Base-by-base conservation (phyloP, 2,329 filamentous ascomycete species). In the Malbranchea cinnamomea region DNA sequence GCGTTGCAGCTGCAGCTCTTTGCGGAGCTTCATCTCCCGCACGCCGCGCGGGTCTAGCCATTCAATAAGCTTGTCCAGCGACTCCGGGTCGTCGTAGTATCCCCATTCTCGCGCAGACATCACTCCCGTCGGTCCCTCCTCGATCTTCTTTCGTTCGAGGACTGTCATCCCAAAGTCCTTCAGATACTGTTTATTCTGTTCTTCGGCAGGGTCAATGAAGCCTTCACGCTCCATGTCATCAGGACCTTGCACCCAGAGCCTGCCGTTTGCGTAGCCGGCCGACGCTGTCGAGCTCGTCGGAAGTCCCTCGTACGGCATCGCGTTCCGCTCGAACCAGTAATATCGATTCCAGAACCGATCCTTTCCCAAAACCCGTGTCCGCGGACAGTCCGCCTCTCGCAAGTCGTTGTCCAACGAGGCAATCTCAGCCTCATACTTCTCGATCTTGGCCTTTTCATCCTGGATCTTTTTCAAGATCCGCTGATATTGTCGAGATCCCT, bases 291-390 rank as follows among this genome's bases (percentile, higher is more conserved):
- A 94, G 53, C 83, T 92, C 40, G 70, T 72, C 0, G 85, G 85
- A 32, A 94, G 65, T 4, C 89, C 89, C 18, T 69, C 83, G 46
- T 87, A 93, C 0, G 89, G 89, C 85, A 95, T 95, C 14, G 85
- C 89, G 47, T 95, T 98, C 38, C 87, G 78, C 57, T 98, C 89
- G 52, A 95, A 94, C 87, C 89, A 98, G 63, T 91, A 95, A 56
- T 95, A 98, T 31, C 87, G 74, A 55, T 98, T 95, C 74, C 87
- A 93, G 63, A 93, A 98, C 25, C 89, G 74, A 56, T 98, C 89
- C 52, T 89, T 87, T 36, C 89, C 89, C 15, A 98, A 65, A 11
- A 87, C 74, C 38, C 82, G 76, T 11, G 85, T 93, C 37, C 89
- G 77, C 20, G 85, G 82, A 45, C 87, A 93, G 53, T 94, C 82